Evolutionary conservation across 768 basidiomycete species (phyloP).

Genomic region (Suillus fuscotomentosus): DNA sequence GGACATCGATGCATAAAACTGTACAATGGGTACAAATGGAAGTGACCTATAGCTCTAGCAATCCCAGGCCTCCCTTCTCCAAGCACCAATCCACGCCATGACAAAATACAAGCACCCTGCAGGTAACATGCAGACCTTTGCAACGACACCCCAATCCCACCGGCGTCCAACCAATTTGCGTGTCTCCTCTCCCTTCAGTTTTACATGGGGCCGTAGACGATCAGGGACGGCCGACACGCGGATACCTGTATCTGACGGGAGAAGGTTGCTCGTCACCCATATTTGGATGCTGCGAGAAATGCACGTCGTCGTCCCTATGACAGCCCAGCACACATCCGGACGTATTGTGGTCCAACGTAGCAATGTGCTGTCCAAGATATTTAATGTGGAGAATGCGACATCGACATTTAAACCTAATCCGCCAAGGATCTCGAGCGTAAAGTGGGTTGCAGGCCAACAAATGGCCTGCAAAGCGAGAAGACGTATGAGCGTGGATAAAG

Average conservation of each 20-base stretch:
- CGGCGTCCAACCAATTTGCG: slow-evolving; percentile 46
- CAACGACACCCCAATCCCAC: slow-evolving; percentile 82
- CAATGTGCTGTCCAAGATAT: slow-evolving; percentile 25
- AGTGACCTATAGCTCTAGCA: slow-evolving; percentile 16
- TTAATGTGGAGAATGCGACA: slow-evolving; percentile 5
- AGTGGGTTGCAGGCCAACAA: slow-evolving; percentile 92
- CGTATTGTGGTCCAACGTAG: slow-evolving; percentile 50
- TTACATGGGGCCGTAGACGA: slow-evolving; percentile 22
- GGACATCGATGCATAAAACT: neutral
- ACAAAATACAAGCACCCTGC: slow-evolving; percentile 73
- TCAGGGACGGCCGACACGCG: slow-evolving; percentile 13
- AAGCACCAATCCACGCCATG: slow-evolving; percentile 68
- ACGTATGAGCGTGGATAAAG: slow-evolving; percentile 84
- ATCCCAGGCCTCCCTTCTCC: slow-evolving; percentile 36
- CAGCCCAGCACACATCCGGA: slow-evolving; percentile 87
- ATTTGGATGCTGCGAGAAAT: slow-evolving; percentile 82
- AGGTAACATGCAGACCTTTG: slow-evolving; percentile 67
- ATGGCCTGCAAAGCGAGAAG: slow-evolving; percentile 92
- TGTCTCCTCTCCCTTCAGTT: slow-evolving; percentile 18
- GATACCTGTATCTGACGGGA: slow-evolving; percentile 13
- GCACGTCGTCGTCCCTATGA: slow-evolving; percentile 87
- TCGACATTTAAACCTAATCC: slow-evolving; percentile 21
- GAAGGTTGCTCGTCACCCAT: slow-evolving; percentile 93
- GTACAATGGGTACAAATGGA: neutral
- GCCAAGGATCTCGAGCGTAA: slow-evolving; percentile 76